These are phyloP conservation scores for Scheffersomyces spartinae DNA, from an alignment of 805 yeast genomes.

Conservation along the genomic window DNA sequence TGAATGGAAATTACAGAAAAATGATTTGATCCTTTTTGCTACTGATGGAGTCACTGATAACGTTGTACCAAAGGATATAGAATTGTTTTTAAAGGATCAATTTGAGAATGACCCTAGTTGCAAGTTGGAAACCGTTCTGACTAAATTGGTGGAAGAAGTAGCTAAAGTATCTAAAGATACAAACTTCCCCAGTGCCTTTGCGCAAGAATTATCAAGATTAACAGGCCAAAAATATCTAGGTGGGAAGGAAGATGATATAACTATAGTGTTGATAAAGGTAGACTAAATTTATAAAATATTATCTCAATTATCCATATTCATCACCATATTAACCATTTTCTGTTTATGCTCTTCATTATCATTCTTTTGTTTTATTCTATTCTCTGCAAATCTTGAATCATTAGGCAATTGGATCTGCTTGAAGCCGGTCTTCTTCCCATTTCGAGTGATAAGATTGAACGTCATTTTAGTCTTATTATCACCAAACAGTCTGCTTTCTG, in stretches of 20 bases:
- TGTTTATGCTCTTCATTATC: constrained; percentile 42
- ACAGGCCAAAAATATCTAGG: constrained; percentile 68
- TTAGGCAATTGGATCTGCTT: constrained; percentile 41
- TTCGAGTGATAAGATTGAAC: constrained; percentile 45
- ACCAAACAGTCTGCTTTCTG: constrained; percentile 1
- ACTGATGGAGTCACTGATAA: constrained; percentile 94
- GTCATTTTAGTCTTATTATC: constrained; percentile 12
- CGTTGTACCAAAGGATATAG: constrained; percentile 61
- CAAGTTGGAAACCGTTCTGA: constrained; percentile 37
- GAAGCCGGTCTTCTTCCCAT: constrained; percentile 34
- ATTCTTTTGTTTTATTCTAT: constrained; percentile 38
- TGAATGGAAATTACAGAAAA: constrained; percentile 49
- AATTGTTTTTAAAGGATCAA: constrained; percentile 49
- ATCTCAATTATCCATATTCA: constrained; percentile 20
- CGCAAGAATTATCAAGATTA: constrained; percentile 58
- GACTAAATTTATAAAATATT: constrained; percentile 7
- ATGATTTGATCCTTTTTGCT: constrained; percentile 75
- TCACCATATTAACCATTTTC: constrained; percentile 44
- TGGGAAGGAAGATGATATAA: constrained; percentile 93
- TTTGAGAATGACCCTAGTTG: constrained; percentile 17
- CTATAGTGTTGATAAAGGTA: constrained; percentile 66
- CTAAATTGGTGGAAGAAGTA: constrained; percentile 53
- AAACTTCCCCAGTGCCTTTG: constrained; percentile 72
- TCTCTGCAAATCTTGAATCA: constrained; percentile 41
- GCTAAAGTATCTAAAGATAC: constrained; percentile 61